phyloP scores from a whole-genome alignment of 2,329 filamentous ascomycete genomes.

The Emericellopsis atlantica region DNA sequence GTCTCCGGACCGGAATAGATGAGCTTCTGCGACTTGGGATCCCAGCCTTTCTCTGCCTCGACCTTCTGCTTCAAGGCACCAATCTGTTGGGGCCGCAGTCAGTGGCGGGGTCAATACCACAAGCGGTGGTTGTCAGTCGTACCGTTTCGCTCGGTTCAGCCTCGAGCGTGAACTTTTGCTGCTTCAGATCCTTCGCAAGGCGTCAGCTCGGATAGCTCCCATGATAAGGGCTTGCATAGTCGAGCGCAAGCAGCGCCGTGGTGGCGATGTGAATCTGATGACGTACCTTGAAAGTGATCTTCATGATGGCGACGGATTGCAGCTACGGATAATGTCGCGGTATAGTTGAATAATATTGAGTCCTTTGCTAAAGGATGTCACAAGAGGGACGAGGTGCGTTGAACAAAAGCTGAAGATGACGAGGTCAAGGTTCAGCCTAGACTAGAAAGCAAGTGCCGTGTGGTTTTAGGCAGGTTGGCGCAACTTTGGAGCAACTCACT shows the following conservation, averaged over 20 bases:
- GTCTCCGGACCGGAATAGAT: constrained; percentile 79
- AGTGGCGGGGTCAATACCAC: constrained; percentile 1
- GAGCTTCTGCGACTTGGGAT: constrained; percentile 79
- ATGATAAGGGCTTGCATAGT: too few relatives aligned
- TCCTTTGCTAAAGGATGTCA: not conserved
- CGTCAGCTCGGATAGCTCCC: too few relatives aligned
- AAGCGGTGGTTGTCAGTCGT: constrained; percentile 26
- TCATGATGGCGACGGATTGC: constrained; percentile 38
- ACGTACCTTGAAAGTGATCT: constrained; percentile 54
- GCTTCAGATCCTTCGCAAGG: constrained; percentile 73
- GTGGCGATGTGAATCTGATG: not conserved
- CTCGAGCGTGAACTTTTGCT: constrained; percentile 95
- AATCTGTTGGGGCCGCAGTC: constrained; percentile 41
- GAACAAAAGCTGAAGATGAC: constrained; percentile 1
- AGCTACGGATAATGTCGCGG: constrained; percentile 10
- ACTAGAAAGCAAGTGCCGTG: not conserved
- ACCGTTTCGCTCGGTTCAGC: constrained; percentile 88
- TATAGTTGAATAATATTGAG: not conserved
- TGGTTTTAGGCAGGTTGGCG: too few relatives aligned
- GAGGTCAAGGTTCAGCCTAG: constrained; percentile 4
- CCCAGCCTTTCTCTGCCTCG: constrained; percentile 85
- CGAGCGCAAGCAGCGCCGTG: not conserved
- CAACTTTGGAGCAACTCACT: too few relatives aligned
- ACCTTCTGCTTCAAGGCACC: constrained; percentile 89
- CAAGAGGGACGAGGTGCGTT: not conserved